Conservation (phyloP, 768 basidiomycete species). For the Termitomyces sp. region DNA sequence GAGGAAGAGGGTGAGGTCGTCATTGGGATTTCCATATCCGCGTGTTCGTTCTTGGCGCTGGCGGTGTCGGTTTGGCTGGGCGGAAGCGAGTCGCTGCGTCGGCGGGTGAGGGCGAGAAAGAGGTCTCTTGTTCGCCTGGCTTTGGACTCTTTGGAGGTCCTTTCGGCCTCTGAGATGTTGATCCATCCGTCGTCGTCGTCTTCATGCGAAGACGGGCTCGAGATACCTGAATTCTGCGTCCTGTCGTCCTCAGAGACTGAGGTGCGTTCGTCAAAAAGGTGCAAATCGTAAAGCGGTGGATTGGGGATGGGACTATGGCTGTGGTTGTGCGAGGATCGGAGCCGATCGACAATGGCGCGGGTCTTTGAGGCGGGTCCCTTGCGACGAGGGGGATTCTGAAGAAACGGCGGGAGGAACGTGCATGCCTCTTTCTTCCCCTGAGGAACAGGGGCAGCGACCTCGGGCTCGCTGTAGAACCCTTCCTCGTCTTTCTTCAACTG, state of each 20-base stretch:
- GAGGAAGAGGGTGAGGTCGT: constrained; percentile 20
- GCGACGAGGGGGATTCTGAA: constrained; percentile 34
- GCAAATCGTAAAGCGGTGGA: constrained; percentile 24
- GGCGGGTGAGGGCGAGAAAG: constrained; percentile 33
- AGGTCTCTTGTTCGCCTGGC: constrained; percentile 35
- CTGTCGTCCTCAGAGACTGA: constrained; percentile 36
- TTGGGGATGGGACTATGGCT: constrained; percentile 28
- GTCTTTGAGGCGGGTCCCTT: constrained; percentile 47
- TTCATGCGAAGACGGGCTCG: constrained; percentile 26
- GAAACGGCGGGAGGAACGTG: constrained; percentile 41
- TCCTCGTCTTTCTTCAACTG: constrained; percentile 49
- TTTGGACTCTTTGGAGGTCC: constrained; percentile 22
- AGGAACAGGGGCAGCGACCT: constrained; percentile 23
- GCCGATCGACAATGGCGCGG: constrained; percentile 51
- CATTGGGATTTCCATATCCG: constrained; percentile 5
- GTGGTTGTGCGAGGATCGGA: constrained; percentile 30
- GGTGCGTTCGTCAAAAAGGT: constrained; percentile 25
- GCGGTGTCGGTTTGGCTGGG: constrained; percentile 17
- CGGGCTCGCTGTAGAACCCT: constrained; percentile 42
- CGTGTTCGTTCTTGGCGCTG: constrained; percentile 8
- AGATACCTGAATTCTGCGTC: constrained; percentile 22
- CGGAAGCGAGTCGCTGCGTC: constrained; percentile 33
- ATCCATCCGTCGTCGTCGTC: constrained; percentile 44
- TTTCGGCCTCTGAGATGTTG: constrained; percentile 21
- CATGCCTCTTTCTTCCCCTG: constrained; percentile 22